Evolutionary conservation across 495 filamentous ascomycete species (phyloP), one percentile per base, ranked within the genome.

Genomic region (Trichoderma parareesei): DNA sequence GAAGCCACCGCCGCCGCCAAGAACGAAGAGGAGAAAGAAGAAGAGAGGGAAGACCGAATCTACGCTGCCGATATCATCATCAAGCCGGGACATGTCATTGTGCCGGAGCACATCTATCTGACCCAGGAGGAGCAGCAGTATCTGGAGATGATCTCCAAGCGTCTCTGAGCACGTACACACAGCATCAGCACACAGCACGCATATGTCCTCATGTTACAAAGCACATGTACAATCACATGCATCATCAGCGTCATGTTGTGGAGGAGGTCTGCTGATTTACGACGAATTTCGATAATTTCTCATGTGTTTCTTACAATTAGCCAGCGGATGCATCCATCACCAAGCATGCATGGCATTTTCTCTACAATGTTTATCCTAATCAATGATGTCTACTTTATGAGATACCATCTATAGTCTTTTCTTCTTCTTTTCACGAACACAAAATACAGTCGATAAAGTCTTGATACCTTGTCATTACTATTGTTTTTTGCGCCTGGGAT

Each of bases 91-190:
- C 55, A 67, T 18, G 73, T 80, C 2, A 16, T 68, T 33, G 65
- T 79, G n/a, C 76, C 78, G 3, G 69, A 70, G 8, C 68, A 70
- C 63, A 49, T 81, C 48, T 72, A 70, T 40, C 65, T 82, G 2
- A 73, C 72, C 4, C 65, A 68, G 2, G 78, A 81, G 66, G 78
- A 81, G 67, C 74, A 65, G 60, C 66, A 65, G n/a, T 63, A 78
- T 38, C 65, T 82, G 16, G 79, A 81, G 63, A 67, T 68, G 11
- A 59, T 82, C 35, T 70, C 75, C 60, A 67, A 65, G 59, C 73
- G 72, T 63, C 59, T 81, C 66, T 68, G 61, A 64, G 27, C 27
- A 27, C 27, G 27, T 27, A 27, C 27, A 27, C 27, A 27, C 27
- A 27, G 27, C 27, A 27, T 27, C 2, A 27, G 27, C 27, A 27